These are phyloP conservation scores for Torulaspora franciscae DNA, from an alignment of 805 yeast genomes.

Conservation along the genomic window DNA sequence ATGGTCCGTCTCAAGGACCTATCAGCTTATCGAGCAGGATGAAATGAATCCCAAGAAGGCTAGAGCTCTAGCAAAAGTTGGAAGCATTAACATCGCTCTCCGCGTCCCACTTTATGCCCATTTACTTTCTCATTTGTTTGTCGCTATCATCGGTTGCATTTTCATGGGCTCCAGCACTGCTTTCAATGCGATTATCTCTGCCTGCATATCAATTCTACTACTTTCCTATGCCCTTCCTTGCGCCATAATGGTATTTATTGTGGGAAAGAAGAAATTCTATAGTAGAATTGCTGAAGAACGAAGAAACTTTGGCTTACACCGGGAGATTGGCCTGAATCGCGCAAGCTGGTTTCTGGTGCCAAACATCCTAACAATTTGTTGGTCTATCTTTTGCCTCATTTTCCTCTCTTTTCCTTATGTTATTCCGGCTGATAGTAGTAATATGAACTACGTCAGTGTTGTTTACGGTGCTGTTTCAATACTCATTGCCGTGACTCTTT, in stretches of 20 bases:
- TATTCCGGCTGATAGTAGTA: conserved; percentile 47
- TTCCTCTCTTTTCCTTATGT: conserved; percentile 51
- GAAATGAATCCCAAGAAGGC: conserved; percentile 2
- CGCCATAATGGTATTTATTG: conserved; percentile 40
- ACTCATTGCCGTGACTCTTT: conserved; percentile 5
- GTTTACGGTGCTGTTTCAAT: conserved; percentile 36
- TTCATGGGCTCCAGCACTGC: conserved; percentile 65
- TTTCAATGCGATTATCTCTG: conserved; percentile 58
- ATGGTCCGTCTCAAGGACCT: conserved; percentile 66
- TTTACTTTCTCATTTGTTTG: conserved; percentile 47
- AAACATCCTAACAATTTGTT: conserved; percentile 42
- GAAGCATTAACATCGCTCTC: conserved; percentile 40
- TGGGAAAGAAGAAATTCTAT: conserved; percentile 40
- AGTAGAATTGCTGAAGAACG: conserved; percentile 4
- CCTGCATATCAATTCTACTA: conserved; percentile 54
- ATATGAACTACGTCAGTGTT: conserved; percentile 53
- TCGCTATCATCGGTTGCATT: conserved; percentile 54
- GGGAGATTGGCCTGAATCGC: background rate
- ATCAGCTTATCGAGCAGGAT: conserved; percentile 54
- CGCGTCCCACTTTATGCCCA: conserved; percentile 60
- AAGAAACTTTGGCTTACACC: background rate
- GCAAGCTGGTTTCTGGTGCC: conserved; percentile 11
- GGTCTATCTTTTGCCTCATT: conserved; percentile 47
- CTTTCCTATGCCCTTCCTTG: conserved; percentile 56
- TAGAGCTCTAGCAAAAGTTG: conserved; percentile 1